Percentiles rank a stretch among this genome's conserved stretches.
phyloP scores from a whole-genome alignment of 2,329 filamentous ascomycete genomes.

The Akanthomyces muscarius region DNA sequence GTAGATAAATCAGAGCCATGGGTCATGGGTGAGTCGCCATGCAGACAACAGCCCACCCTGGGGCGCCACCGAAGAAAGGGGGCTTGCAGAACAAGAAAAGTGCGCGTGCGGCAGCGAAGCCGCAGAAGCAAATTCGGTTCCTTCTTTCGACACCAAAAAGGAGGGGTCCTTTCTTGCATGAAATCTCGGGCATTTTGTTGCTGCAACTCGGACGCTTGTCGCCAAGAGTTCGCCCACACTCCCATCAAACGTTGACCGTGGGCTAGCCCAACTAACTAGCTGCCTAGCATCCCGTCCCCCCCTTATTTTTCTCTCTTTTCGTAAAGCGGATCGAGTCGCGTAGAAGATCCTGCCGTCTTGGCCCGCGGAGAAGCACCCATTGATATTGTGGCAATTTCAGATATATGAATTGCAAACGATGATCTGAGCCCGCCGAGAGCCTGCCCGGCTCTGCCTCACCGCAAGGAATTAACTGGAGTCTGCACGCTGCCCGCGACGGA shows the following conservation, averaged over 20 bases:
- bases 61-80: background rate
- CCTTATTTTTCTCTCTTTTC: too few species aligned
- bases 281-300: too few species aligned
- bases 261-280: too few species aligned
- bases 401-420: background rate
- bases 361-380: background rate
- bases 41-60: background rate
- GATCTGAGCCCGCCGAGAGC: background rate
- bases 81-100: background rate
- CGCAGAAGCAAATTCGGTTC: conserved; percentile 9
- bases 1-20: background rate
- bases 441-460: background rate
- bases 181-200: background rate
- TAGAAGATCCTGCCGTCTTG: background rate
- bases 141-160: background rate
- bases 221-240: too few species aligned
- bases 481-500: background rate
- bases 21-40: background rate
- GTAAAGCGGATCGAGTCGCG: too few species aligned
- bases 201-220: background rate
- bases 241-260: too few species aligned
- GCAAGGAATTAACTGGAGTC: background rate
- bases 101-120: background rate
- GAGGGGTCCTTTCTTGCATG: background rate
- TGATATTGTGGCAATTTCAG: background rate